Conservation (phyloP, 768 basidiomycete genomes). For the Naganishia antarctica region DNA sequence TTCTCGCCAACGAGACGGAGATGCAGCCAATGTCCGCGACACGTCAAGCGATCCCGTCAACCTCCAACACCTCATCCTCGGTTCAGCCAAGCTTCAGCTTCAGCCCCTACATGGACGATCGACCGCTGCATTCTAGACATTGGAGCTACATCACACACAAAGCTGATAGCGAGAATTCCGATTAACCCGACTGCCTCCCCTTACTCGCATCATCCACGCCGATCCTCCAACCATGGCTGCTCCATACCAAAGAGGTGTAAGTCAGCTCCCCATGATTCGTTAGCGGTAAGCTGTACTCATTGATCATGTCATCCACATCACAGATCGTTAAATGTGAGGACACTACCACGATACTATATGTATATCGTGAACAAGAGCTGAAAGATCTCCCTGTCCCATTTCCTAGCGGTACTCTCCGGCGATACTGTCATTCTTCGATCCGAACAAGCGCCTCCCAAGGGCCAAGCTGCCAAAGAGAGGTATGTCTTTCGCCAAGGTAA, state of each 20-base stretch:
- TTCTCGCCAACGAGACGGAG: too few species aligned
- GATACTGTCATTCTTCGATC: conserved; percentile 76
- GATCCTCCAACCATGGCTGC: conserved; percentile 10
- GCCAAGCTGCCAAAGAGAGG: conserved; percentile 87
- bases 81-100: too few species aligned
- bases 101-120: too few species aligned
- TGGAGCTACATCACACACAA: too few species aligned
- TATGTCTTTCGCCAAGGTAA: conserved; percentile 49
- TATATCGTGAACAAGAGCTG: neutral
- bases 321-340: conserved; percentile 25
- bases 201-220: neutral
- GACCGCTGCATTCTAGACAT: too few species aligned
- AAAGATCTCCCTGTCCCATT: neutral
- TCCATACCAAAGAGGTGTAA: conserved; percentile 26
- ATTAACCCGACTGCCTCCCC: too few species aligned
- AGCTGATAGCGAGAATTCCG: too few species aligned
- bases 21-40: neutral
- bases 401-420: conserved; percentile 76
- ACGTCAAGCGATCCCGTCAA: neutral
- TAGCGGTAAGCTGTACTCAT: neutral
- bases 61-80: neutral
- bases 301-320: conserved; percentile 2
- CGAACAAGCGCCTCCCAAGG: conserved; percentile 63
- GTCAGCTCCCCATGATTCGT: neutral
- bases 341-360: neutral